Conservation (phyloP, 352 stramenopile species). For the Lagenidium giganteum region DNA sequence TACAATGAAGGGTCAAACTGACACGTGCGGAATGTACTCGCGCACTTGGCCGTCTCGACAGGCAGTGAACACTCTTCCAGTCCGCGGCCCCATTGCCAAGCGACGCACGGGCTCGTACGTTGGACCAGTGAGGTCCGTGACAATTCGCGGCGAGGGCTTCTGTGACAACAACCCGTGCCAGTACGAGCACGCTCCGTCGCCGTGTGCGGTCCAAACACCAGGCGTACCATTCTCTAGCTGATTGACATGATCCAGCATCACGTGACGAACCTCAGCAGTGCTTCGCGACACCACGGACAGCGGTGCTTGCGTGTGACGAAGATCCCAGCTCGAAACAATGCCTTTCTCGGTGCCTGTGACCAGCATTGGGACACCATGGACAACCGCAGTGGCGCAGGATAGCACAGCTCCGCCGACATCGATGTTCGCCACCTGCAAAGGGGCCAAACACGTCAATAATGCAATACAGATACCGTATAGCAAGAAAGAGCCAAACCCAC, state of each 20-base stretch:
- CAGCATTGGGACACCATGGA: constrained; percentile 21
- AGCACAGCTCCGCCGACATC: constrained; percentile 1
- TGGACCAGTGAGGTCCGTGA: constrained; percentile 51
- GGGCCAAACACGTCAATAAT: too few species aligned
- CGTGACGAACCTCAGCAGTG: constrained; percentile 38
- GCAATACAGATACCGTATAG: too few species aligned
- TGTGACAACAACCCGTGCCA: constrained; percentile 32
- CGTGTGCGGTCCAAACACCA: constrained; percentile 56
- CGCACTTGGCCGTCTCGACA: constrained; percentile 62
- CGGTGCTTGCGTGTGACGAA: constrained; percentile 42
- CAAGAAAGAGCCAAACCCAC: too few species aligned
- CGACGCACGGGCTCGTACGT: constrained; percentile 62
- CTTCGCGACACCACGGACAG: constrained; percentile 50
- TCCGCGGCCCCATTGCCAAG: constrained; percentile 26
- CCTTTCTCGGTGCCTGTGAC: constrained; percentile 65
- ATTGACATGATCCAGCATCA: constrained; percentile 12
- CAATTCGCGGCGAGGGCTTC: constrained; percentile 14
- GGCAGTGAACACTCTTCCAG: constrained; percentile 43
- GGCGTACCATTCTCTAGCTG: too few species aligned
- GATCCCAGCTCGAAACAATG: constrained; percentile 50
- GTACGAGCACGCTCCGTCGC: constrained; percentile 46
- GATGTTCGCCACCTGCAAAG: constrained; percentile 9
- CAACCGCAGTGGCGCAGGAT: constrained; percentile 7
- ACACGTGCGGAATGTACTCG: constrained; percentile 62
- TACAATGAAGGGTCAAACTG: too few species aligned